Evolutionary conservation across 2,329 filamentous ascomycete species (phyloP), one percentile per base, ranked within the genome.

Genomic region (Eutypa lata): DNA sequence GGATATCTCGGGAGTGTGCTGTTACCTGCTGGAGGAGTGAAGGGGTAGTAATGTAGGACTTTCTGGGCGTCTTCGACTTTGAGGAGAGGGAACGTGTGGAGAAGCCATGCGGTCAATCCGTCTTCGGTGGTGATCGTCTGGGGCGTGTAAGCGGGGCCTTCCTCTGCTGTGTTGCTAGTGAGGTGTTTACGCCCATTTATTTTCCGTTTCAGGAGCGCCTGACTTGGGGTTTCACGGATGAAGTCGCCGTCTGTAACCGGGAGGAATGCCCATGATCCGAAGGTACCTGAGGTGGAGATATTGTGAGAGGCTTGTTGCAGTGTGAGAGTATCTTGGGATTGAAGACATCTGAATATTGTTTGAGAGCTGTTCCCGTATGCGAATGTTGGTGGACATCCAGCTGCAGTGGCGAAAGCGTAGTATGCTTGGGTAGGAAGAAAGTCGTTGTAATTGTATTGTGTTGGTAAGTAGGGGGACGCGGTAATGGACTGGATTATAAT

Each of bases 371-470:
- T 60, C 6, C 13, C 35, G 35, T 14, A 14, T 16, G 35, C n/a
- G 13, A 16, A 18, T 5, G 5, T 38, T 14, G 35, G 13, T 14
- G n/a, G 35, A 53, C 77, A 80, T 1, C 74, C 74, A 1, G 70
- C 74, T 7, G 65, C 54, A 3, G 59, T 57, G 0, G 72, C 76
- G 54, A 82, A 76, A 1, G 68, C 67, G 46, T 76, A 70, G 57
- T 80, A 82, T 5, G 71, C 61, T 18, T 73, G 66, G 3, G 76
- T 71, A 0, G 78, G 76, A 10, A 75, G 62, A 33, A 66, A 69
- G 16, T 75, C 76, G 48, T 76, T 70, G 58, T 76, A 81, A 14
- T 68, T 63, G 54, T 78, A 79, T 52, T 78, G 75, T 55, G 74
- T 73, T 0, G 78, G 73, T 35, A 79, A 70, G 50, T 76, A 81